Evolutionary conservation across 345 rosid genomes (phyloP), one percentile per base, ranked within the genome.

Genomic region (Diplotaxis tenuifolia): DNA sequence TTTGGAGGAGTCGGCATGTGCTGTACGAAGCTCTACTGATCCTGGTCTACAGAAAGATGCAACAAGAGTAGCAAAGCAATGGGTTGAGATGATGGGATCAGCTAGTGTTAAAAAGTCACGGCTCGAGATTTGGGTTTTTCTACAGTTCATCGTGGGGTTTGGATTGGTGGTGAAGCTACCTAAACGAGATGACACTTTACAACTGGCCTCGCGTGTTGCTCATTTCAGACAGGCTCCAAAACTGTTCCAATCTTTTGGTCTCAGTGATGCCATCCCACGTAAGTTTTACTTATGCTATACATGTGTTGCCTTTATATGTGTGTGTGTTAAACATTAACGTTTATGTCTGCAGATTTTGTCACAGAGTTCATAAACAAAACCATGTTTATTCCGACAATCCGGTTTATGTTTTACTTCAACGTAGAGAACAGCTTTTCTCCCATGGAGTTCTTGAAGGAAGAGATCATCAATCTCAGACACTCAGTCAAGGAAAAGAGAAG

Each of bases 161-260:
- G 42, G 65, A 21, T 63, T n/a, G n/a, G n/a, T 69, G 40, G 74
- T 62, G 36, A 18, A 54, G 4, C 12, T 3, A 22, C 62, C 15
- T 3, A 4, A 22, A 19, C 36, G 9, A 29, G 70, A 70, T 3
- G 1, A 47, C 2, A 64, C 22, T 45, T 21, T 62, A 16, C 14
- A 10, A 2, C 45, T 69, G 11, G 75, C 70, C 21, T n/a, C 4
- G 6, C 2, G 3, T 63, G 61, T 75, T 70, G 28, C 53, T 55
- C 66, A 70, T 50, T 63, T 75, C 23, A 69, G 40, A 22, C 70
- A 62, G 21, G 79, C 79, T 75, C 79, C 75, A 14, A 55, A 56
- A 23, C 75, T 75, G 36, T 69, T 69, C 31, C 16, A 28, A 0
- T 63, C 75, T 63, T 70, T 75, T n/a, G n/a, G n/a, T n/a, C n/a